Evolutionary conservation across 2,329 filamentous ascomycete genomes (phyloP).

Genomic region (Phyllachora maydis): DNA sequence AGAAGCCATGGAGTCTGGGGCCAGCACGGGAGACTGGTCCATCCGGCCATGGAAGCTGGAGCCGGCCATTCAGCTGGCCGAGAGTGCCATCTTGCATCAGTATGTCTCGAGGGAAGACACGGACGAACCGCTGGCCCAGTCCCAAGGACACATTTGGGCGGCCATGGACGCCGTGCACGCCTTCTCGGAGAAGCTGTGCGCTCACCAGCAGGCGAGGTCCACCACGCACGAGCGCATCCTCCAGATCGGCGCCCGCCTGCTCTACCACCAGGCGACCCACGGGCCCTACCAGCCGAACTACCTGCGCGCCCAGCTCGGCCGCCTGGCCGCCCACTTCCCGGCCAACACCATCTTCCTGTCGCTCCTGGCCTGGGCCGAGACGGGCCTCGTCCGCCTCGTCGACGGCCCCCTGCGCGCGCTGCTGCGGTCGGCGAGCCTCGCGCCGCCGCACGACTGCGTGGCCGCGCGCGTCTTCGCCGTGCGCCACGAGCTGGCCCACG

Average conservation of each 20-base stretch:
- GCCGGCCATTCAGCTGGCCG: constrained; percentile 31
- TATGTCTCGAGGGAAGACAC: constrained; percentile 32
- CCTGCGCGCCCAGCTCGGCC: constrained; percentile 38
- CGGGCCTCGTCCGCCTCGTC: constrained; percentile 44
- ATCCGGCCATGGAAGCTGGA: constrained; percentile 25
- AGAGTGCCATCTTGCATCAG: constrained; percentile 41
- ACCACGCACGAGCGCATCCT: constrained; percentile 40
- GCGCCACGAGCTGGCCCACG: constrained; percentile 23
- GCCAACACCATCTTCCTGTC: constrained; percentile 57
- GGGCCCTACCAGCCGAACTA: constrained; percentile 48
- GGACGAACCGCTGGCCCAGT: constrained; percentile 19
- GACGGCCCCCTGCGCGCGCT: constrained; percentile 58
- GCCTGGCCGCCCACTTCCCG: constrained; percentile 45
- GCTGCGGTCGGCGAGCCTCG: constrained; percentile 29
- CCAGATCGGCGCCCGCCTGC: constrained; percentile 44
- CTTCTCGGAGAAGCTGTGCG: constrained; percentile 20
- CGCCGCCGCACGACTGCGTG: constrained; percentile 16
- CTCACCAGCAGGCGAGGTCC: constrained; percentile 12
- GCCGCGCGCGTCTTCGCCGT: constrained; percentile 26
- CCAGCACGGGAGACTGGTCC: constrained; percentile 29
- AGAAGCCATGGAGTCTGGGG: constrained; percentile 30
- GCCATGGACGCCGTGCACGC: constrained; percentile 19
- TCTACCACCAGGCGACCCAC: constrained; percentile 43
- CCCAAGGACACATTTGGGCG: constrained; percentile 34
- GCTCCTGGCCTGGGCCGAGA: constrained; percentile 53